These are phyloP conservation scores for Fraxinus quadrangulata DNA, from an alignment of 257 asterid species.

Conservation along the genomic window DNA sequence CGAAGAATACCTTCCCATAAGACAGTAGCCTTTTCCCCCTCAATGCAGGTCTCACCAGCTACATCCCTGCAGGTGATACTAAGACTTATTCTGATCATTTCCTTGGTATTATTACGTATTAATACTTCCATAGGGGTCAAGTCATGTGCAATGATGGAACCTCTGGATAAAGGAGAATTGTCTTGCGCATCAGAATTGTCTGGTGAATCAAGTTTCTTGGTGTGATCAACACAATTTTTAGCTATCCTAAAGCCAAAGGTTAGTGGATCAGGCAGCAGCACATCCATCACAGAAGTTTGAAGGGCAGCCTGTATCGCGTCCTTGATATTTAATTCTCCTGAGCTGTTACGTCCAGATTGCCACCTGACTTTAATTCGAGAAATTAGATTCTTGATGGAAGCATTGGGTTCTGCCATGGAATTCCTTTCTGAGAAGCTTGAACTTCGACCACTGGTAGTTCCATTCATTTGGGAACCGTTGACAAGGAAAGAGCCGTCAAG, in stretches of 20 bases:
- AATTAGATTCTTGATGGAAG: conserved; percentile 74
- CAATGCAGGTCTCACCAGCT: conserved; percentile 93
- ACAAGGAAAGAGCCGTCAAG: conserved; percentile 83
- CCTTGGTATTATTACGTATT: conserved; percentile 94
- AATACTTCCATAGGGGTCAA: conserved; percentile 85
- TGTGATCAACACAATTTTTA: conserved; percentile 31
- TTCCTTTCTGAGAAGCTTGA: conserved; percentile 80
- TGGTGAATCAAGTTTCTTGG: conserved; percentile 28
- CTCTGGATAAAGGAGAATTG: conserved; percentile 32
- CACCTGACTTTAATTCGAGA: conserved; percentile 90
- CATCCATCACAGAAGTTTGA: conserved; percentile 95
- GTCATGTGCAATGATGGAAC: conserved; percentile 68
- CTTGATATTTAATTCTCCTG: conserved; percentile 91
- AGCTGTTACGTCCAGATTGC: conserved; percentile 98
- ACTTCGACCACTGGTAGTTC: conserved; percentile 42
- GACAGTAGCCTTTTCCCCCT: conserved; percentile 86
- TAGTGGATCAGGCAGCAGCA: conserved; percentile 90
- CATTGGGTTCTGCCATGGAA: conserved; percentile 76
- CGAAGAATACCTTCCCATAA: conserved; percentile 83
- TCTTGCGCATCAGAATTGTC: conserved; percentile 36
- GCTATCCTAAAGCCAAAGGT: conserved; percentile 93
- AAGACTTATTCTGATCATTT: conserved; percentile 62
- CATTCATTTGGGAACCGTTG: conserved; percentile 49
- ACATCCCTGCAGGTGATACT: conserved; percentile 89
- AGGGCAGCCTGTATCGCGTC: conserved; percentile 91